Conservation (phyloP, 805 yeast genomes). For the Yarrowia phangngaensis region DNA sequence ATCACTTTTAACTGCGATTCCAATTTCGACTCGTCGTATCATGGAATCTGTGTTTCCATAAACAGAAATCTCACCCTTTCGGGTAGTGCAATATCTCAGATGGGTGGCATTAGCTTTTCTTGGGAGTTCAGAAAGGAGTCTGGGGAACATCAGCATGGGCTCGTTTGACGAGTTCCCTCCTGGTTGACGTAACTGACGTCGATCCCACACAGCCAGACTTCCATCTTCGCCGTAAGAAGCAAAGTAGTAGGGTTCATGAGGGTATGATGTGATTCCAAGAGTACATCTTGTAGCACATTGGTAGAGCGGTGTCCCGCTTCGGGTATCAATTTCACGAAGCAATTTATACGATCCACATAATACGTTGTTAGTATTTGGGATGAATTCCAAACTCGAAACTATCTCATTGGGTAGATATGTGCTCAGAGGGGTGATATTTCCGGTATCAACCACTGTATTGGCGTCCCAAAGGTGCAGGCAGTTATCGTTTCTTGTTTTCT, state of each 20-base stretch:
- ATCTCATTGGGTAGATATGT: slow-evolving; percentile 66
- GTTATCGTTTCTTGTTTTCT: slow-evolving; percentile 69
- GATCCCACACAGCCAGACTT: slow-evolving; percentile 61
- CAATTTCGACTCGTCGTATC: slow-evolving; percentile 9
- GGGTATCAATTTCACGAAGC: slow-evolving; percentile 70
- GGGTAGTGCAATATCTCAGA: slow-evolving; percentile 47
- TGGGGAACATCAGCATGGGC: slow-evolving; percentile 30
- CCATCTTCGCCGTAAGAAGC: slow-evolving; percentile 82
- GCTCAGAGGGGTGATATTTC: slow-evolving; percentile 29
- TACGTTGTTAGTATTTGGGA: slow-evolving; percentile 48
- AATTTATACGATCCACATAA: slow-evolving; percentile 74
- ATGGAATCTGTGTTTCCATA: slow-evolving; percentile 19
- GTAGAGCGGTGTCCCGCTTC: slow-evolving; percentile 50
- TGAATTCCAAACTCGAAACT: slow-evolving; percentile 62
- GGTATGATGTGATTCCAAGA: slow-evolving; percentile 64
- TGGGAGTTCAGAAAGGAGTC: slow-evolving; percentile 32
- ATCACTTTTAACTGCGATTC: background rate
- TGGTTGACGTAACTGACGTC: slow-evolving; percentile 35
- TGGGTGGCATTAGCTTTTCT: slow-evolving; percentile 31
- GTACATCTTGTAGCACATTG: slow-evolving; percentile 76
- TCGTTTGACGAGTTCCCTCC: slow-evolving; percentile 24
- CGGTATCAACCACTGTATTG: slow-evolving; percentile 40
- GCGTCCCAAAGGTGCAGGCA: slow-evolving; percentile 80
- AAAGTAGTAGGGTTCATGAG: slow-evolving; percentile 61
- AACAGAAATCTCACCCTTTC: slow-evolving; percentile 71